These are phyloP conservation scores for Colletotrichum eremochloae DNA, from an alignment of 2,329 filamentous ascomycete genomes.

Conservation along the genomic window DNA sequence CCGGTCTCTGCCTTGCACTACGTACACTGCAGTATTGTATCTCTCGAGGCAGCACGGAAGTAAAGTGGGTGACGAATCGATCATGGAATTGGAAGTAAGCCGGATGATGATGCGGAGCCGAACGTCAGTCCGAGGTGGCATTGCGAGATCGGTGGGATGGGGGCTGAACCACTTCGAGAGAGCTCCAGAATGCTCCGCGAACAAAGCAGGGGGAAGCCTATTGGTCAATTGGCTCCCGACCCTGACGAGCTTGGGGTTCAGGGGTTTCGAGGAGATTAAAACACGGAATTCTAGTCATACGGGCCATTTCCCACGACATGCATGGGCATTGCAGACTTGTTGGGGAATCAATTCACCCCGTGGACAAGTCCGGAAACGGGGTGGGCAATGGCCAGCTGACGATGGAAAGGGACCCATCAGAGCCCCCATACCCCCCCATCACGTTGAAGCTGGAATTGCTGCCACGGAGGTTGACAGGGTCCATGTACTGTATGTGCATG, in stretches of 20 bases:
- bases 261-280: slow-evolving; percentile 32
- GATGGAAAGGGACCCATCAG: slow-evolving; percentile 18
- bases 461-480: slow-evolving; percentile 1
- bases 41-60: slow-evolving; percentile 12
- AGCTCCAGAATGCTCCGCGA: slow-evolving; percentile 39
- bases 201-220: slow-evolving; percentile 19
- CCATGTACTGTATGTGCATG: slow-evolving; percentile 11
- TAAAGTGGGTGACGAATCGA: not conserved
- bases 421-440: slow-evolving; percentile 11
- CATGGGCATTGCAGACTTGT: slow-evolving; percentile 29
- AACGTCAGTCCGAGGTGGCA: not conserved
- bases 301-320: slow-evolving; percentile 14
- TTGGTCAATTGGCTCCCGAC: slow-evolving; percentile 33
- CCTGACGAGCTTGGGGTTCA: slow-evolving; percentile 13
- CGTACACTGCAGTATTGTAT: not conserved
- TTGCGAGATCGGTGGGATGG: slow-evolving; percentile 25
- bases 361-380: not conserved
- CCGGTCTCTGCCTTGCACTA: slow-evolving; percentile 3
- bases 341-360: slow-evolving; percentile 7
- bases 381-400: slow-evolving; percentile 13
- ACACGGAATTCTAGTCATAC: slow-evolving; percentile 30
- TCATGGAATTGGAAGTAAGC: not conserved
- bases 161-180: slow-evolving; percentile 16
- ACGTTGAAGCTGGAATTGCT: slow-evolving; percentile 1
- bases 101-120: not conserved